Conservation (phyloP, 2,329 filamentous ascomycete species). For the Arthrobotrys megalospora region DNA sequence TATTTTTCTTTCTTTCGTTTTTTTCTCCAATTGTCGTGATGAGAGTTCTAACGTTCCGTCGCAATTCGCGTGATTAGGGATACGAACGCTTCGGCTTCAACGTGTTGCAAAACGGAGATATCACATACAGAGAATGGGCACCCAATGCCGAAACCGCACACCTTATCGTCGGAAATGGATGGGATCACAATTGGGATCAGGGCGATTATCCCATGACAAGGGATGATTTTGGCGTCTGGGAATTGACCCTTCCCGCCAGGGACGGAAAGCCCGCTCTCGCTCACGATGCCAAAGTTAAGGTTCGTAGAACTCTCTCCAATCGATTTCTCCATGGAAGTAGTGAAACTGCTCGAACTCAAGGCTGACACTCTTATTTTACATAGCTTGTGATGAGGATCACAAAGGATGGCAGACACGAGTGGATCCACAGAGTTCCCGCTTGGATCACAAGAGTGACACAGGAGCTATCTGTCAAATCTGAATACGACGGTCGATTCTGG, state of each 20-base stretch:
- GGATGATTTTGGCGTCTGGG: slow-evolving; percentile 87
- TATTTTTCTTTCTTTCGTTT: not conserved
- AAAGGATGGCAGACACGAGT: slow-evolving; percentile 74
- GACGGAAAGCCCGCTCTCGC: slow-evolving; percentile 84
- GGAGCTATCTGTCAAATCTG: slow-evolving; percentile 87
- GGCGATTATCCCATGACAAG: slow-evolving; percentile 89
- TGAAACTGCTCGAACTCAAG: not conserved
- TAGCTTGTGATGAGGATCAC: slow-evolving; percentile 88
- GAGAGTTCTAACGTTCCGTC: slow-evolving; percentile 13
- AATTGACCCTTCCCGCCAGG: slow-evolving; percentile 81
- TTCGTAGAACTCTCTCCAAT: slow-evolving; percentile 67
- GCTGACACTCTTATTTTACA: not conserved
- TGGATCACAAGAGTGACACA: slow-evolving; percentile 99
- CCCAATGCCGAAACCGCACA: slow-evolving; percentile 88
- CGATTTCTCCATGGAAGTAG: not conserved
- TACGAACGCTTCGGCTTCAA: slow-evolving; percentile 89
- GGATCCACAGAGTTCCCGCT: slow-evolving; percentile 88
- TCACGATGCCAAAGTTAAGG: slow-evolving; percentile 97
- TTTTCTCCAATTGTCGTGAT: not conserved
- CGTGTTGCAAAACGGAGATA: slow-evolving; percentile 83
- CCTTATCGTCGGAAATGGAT: slow-evolving; percentile 74
- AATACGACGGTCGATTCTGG: slow-evolving; percentile 97
- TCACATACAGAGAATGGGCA: slow-evolving; percentile 95
- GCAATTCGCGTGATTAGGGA: slow-evolving; percentile 73
- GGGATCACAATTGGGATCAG: slow-evolving; percentile 83